Evolutionary conservation across 345 rosid genomes (phyloP), one percentile per base, ranked within the genome.

Genomic region (Arabidopsis arenosa): DNA sequence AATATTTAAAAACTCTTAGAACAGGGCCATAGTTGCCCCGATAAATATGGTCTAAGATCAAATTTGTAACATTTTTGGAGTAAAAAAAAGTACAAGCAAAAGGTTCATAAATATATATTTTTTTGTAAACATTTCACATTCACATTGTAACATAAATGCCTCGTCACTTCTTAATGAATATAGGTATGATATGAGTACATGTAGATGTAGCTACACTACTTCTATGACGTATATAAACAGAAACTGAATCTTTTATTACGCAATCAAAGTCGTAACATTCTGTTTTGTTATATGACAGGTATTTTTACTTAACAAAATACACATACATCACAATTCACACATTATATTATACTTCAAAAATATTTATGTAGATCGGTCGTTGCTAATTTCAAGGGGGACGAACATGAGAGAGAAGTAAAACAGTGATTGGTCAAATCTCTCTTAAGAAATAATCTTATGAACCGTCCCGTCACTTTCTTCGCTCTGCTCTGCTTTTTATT

Each of bases 301-400:
- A 53, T 2, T 10, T 4, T 12, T 36, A 67, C 37, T 68, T 51
- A 21, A 21, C 23, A 21, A 21, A 21, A 21, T 30, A 4, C 74
- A 60, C 40, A 67, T 39, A 75, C 60, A 58, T 58, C 52, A 57
- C 23, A 47, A 15, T 6, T 32, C 32, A 33, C 9, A 56, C 5
- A 55, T 44, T 65, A 73, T 48, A 71, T 72, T 81, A 30, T 39
- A 55, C n/a, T n/a, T n/a, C n/a, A 45, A 10, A 43, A 4, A 65
- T 6, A 45, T 17, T 45, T 62, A 37, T 36, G 7, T 26, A 55
- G 59, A 69, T 69, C 5, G 53, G 52, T 36, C 21, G 17, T 77
- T 39, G 80, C 80, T 65, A 72, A 11, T 57, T 58, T 77, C 21
- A 64, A 77, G 80, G 76, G 68, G 47, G 51, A 70, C 12, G 75